Percentiles rank a stretch among this genome's conserved stretches.
phyloP scores from a whole-genome alignment of 345 rosid genomes.

The Brassica cretica region DNA sequence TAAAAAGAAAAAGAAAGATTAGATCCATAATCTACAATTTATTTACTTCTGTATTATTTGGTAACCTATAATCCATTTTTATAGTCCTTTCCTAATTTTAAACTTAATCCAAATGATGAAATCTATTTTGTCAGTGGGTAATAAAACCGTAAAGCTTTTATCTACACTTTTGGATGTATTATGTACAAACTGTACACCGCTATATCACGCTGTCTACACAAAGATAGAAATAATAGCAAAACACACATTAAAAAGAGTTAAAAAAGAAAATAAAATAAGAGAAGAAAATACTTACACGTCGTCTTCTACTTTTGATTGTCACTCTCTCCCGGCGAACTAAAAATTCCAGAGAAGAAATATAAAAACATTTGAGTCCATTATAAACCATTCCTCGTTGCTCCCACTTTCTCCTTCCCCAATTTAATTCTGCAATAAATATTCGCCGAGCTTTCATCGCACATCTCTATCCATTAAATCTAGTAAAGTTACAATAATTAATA shows the following conservation, averaged over 20 bases:
- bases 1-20: too few relatives aligned
- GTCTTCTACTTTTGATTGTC: slow-evolving; percentile 6
- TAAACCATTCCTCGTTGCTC: slow-evolving; percentile 22
- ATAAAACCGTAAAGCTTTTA: neutral
- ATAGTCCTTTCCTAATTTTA: neutral
- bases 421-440: slow-evolving; percentile 12
- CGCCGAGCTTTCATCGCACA: slow-evolving; percentile 24
- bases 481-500: neutral
- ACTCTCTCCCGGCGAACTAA: slow-evolving; percentile 19
- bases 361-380: neutral
- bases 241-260: neutral
- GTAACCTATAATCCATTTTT: slow-evolving; percentile 3
- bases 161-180: neutral
- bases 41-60: neutral
- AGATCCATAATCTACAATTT: neutral
- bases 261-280: neutral
- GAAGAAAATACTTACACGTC: neutral
- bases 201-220: slow-evolving; percentile 4
- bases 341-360: neutral
- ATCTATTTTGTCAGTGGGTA: neutral
- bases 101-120: neutral
- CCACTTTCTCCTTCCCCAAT: slow-evolving; percentile 30
- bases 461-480: slow-evolving; percentile 27
- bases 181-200: neutral
- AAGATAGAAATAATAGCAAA: neutral